Evolutionary conservation across 2,329 filamentous ascomycete species (phyloP).

Genomic region (Colletotrichum gigasporum): DNA sequence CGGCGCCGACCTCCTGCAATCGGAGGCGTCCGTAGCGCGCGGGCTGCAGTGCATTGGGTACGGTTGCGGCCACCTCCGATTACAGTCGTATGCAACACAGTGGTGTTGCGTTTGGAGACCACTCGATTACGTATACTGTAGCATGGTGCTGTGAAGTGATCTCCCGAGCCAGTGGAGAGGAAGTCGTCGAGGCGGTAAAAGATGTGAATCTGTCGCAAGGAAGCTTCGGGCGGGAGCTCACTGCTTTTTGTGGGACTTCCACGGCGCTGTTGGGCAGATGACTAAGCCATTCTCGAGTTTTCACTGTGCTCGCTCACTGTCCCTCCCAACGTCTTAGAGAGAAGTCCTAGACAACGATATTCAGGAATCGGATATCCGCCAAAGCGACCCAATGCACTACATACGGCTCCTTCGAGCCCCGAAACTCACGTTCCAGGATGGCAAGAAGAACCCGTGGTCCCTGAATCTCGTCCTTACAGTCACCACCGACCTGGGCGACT

Average conservation of each 20-base stretch:
- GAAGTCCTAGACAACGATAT: not conserved
- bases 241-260: not conserved
- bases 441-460: slow-evolving; percentile 35
- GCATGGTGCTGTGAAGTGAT: too few relatives aligned
- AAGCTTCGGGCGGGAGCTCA: not conserved
- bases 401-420: slow-evolving; percentile 62
- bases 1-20: slow-evolving; percentile 29
- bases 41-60: not conserved
- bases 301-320: not conserved
- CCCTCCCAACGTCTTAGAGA: not conserved
- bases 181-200: not conserved
- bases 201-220: not conserved
- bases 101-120: not conserved
- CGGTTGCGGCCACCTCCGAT: slow-evolving; percentile 35
- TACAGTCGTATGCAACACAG: not conserved
- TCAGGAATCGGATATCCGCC: not conserved
- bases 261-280: not conserved
- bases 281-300: slow-evolving; percentile 17
- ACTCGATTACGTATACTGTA: not conserved
- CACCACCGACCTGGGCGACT: slow-evolving; percentile 67
- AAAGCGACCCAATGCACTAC: slow-evolving; percentile 60
- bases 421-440: slow-evolving; percentile 41
- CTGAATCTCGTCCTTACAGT: slow-evolving; percentile 61
- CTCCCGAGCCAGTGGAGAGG: too few relatives aligned
- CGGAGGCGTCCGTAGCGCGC: slow-evolving; percentile 30